Percentiles rank a stretch among this genome's conserved stretches.
phyloP scores from a whole-genome alignment of 2,329 filamentous ascomycete species.

The Penicillium sp. region DNA sequence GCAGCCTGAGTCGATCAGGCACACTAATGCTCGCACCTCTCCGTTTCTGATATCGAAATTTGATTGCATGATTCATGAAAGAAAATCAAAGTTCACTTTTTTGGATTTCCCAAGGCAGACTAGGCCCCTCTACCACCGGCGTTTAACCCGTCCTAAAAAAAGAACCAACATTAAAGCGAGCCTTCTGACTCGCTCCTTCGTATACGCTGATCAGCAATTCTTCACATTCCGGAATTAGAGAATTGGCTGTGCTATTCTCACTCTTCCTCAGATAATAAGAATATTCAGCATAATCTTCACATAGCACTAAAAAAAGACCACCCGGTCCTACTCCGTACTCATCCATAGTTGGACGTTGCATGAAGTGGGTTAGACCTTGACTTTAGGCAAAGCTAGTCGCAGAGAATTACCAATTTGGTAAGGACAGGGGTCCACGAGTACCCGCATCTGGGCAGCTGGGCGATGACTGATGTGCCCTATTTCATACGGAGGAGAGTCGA shows the following conservation, averaged over 20 bases:
- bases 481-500: neutral
- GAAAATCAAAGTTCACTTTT: neutral
- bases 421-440: neutral
- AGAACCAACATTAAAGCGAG: conserved; percentile 20
- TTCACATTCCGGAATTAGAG: neutral
- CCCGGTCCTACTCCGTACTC: neutral
- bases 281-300: neutral
- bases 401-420: neutral
- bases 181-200: conserved; percentile 11
- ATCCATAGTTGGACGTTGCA: neutral
- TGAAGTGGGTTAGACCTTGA: neutral
- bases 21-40: neutral
- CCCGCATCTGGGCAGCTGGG: neutral
- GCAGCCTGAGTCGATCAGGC: neutral
- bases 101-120: neutral
- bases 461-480: neutral
- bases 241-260: neutral
- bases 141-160: conserved; percentile 18
- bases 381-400: neutral
- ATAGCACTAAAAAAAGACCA: neutral
- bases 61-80: neutral
- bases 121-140: neutral
- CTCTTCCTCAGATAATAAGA: neutral
- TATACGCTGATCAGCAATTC: neutral
- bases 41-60: neutral